phyloP scores from a whole-genome alignment of 148 eudicot genomes.

The Rhododendron griersonianum region DNA sequence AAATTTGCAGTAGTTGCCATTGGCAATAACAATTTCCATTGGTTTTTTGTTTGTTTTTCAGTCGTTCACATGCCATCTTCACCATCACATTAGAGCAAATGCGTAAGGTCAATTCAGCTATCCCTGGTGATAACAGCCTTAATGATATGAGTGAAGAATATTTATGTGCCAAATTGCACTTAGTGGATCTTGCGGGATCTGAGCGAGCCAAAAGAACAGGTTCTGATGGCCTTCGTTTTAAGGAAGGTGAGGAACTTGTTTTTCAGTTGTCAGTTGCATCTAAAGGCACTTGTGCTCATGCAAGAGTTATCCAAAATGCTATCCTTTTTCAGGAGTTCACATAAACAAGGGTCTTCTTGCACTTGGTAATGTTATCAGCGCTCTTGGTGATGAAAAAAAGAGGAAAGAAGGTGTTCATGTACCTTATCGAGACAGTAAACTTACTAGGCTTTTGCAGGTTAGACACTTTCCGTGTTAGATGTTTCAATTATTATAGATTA shows the following conservation, averaged over 20 bases:
- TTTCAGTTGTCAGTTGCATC: neutral
- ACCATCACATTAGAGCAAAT: constrained; percentile 95
- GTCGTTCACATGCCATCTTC: constrained; percentile 99
- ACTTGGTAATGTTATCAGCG: constrained; percentile 96
- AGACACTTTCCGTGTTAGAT: constrained; percentile 6
- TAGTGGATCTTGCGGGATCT: constrained; percentile 99
- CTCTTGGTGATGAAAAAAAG: constrained; percentile 98
- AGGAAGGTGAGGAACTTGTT: constrained; percentile 60
- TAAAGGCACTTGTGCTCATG: constrained; percentile 10
- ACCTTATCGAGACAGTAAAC: constrained; percentile 98
- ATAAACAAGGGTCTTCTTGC: constrained; percentile 98
- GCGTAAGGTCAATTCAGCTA: constrained; percentile 51
- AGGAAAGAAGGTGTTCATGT: constrained; percentile 93
- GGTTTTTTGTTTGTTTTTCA: constrained; percentile 24
- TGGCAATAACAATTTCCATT: neutral
- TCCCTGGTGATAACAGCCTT: constrained; percentile 39
- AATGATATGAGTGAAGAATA: constrained; percentile 83
- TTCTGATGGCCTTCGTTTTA: constrained; percentile 98
- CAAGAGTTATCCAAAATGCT: neutral
- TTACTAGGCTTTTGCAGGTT: constrained; percentile 97
- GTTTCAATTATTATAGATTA: neutral
- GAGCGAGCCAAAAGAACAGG: constrained; percentile 99
- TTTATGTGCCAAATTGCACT: constrained; percentile 92
- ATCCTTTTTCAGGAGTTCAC: constrained; percentile 70
- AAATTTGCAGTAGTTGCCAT: neutral